Evolutionary conservation across 208 protist genomes (phyloP).

Genomic region (Leptomonas pyrrhocoris): DNA sequence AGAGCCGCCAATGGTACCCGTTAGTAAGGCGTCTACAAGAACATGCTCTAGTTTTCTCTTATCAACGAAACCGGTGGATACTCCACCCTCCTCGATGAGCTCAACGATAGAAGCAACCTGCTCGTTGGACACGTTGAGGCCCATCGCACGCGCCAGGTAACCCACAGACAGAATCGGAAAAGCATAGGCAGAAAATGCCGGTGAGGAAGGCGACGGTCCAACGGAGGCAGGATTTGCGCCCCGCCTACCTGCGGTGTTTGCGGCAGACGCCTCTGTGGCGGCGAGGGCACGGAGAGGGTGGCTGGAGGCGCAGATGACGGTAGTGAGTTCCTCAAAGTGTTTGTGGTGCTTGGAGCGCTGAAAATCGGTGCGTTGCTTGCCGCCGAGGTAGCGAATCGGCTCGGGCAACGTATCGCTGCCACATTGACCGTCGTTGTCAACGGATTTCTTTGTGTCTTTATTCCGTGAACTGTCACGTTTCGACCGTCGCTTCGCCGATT

Average conservation of each 20-base stretch:
- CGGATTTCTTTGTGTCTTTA: not conserved
- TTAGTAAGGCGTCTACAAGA: constrained; percentile 80
- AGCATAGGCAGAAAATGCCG: constrained; percentile 14
- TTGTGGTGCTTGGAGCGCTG: constrained; percentile 18
- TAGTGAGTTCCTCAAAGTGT: constrained; percentile 41
- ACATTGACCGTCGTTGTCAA: not conserved
- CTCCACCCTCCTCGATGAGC: constrained; percentile 72
- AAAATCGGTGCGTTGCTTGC: constrained; percentile 22
- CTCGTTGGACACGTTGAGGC: constrained; percentile 74
- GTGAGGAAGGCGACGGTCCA: not conserved
- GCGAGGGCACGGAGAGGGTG: constrained; percentile 2
- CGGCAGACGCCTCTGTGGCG: constrained; percentile 5
- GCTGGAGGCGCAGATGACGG: constrained; percentile 35
- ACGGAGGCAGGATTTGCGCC: not conserved
- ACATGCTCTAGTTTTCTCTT: constrained; percentile 46
- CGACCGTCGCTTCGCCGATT: constrained; percentile 1
- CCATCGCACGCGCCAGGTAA: constrained; percentile 84
- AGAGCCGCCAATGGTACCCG: constrained; percentile 60
- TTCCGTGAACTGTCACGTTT: not conserved
- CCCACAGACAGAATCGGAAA: constrained; percentile 80
- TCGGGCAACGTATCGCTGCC: constrained; percentile 14
- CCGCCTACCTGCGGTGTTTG: not conserved
- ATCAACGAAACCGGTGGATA: constrained; percentile 66
- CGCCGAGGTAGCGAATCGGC: constrained; percentile 22
- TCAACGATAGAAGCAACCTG: constrained; percentile 66